Evolutionary conservation across 495 filamentous ascomycete genomes (phyloP).

Genomic region (Daldinia bambusicola): DNA sequence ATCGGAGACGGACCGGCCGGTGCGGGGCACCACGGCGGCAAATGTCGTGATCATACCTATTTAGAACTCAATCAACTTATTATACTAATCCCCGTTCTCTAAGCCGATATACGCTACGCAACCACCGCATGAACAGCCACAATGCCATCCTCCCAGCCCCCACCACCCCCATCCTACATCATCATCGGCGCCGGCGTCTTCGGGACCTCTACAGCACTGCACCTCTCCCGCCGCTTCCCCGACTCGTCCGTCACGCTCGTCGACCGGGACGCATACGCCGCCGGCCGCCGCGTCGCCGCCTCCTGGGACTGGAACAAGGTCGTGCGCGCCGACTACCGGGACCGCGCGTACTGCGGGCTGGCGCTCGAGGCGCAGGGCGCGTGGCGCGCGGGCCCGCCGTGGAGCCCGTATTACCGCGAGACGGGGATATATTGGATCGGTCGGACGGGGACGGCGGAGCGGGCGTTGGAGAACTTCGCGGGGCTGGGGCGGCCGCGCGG

Average conservation of each 20-base stretch:
- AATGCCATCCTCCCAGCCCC: conserved; percentile 39
- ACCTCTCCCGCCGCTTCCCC: conserved; percentile 64
- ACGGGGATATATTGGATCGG: conserved; percentile 66
- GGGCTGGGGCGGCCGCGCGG: conserved; percentile 50
- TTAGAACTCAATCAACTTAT: neutral
- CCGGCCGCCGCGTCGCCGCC: conserved; percentile 59
- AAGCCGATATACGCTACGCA: neutral
- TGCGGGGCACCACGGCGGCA: conserved; percentile 29
- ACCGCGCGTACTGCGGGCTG: conserved; percentile 65
- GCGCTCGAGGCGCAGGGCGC: conserved; percentile 66
- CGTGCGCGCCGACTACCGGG: conserved; percentile 71
- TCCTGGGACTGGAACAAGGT: conserved; percentile 77
- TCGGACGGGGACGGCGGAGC: conserved; percentile 56
- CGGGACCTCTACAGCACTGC: conserved; percentile 71
- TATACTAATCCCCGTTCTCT: neutral
- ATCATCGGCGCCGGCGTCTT: conserved; percentile 75
- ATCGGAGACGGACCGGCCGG: conserved; percentile 23
- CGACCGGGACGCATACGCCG: conserved; percentile 62
- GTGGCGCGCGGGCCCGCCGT: conserved; percentile 65
- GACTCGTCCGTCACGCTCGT: conserved; percentile 64
- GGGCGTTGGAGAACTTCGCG: conserved; percentile 62
- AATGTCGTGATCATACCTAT: conserved; percentile 7
- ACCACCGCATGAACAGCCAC: too few relatives aligned
- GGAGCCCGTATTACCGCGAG: conserved; percentile 65
- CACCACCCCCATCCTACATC: conserved; percentile 56